A percentile compares a stretch with the other conserved stretches of the same genome.
phyloP scores from a whole-genome alignment of 208 protist species.

The Trichomonas tenax region DNA sequence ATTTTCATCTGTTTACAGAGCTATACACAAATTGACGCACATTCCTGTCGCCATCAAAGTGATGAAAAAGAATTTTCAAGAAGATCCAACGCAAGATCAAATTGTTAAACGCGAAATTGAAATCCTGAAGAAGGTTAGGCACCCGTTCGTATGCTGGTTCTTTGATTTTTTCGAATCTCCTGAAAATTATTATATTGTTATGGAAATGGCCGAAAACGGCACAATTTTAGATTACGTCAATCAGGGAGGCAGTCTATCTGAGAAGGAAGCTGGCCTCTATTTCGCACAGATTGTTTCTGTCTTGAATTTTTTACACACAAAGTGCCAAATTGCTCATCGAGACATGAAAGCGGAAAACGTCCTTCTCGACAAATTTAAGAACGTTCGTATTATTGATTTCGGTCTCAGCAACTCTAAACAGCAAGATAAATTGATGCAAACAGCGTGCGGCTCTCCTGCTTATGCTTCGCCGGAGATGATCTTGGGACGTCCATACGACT shows the following conservation, averaged over 20 bases:
- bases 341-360: not conserved
- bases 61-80: not conserved
- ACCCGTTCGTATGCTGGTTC: not conserved
- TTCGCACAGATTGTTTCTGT: slow-evolving; percentile 23
- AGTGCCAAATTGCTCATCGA: not conserved
- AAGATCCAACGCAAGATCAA: not conserved
- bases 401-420: not conserved
- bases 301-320: slow-evolving; percentile 21
- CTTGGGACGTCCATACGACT: not conserved
- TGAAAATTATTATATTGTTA: slow-evolving; percentile 11
- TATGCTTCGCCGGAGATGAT: slow-evolving; percentile 23
- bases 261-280: not conserved
- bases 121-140: not conserved
- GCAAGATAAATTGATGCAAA: not conserved
- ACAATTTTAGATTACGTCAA: slow-evolving; percentile 29
- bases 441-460: not conserved
- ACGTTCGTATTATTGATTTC: not conserved
- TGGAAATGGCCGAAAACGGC: slow-evolving; percentile 25
- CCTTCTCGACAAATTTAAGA: not conserved
- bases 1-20: not conserved
- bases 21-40: not conserved
- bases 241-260: not conserved
- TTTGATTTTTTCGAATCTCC: not conserved
- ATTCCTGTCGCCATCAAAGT: not conserved
- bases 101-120: not conserved